phyloP scores from a whole-genome alignment of 164 flowering plant species.

The Tinospora cordifolia region DNA sequence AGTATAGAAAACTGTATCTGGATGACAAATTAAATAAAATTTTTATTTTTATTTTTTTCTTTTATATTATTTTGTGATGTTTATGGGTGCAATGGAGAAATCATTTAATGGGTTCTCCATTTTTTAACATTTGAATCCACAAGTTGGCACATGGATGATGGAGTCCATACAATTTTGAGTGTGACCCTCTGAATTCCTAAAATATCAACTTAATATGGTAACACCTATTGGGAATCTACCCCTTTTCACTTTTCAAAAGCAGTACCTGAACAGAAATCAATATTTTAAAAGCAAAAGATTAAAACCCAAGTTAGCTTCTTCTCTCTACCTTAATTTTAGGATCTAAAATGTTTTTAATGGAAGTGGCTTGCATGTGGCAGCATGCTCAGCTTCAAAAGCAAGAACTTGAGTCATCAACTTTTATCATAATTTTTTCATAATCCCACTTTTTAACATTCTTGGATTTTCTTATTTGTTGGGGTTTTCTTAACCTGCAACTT shows the following conservation, averaged over 20 bases:
- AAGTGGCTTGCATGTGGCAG: constrained; percentile 33
- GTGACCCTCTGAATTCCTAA: constrained; percentile 7
- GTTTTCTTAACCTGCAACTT: background rate
- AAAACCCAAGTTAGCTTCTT: constrained; percentile 3
- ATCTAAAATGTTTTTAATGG: constrained; percentile 20
- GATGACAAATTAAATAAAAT: too few species aligned
- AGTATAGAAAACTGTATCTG: too few species aligned
- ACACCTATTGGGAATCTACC: constrained; percentile 13
- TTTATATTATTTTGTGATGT: background rate
- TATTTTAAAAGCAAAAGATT: constrained; percentile 6
- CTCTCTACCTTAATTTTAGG: constrained; percentile 25
- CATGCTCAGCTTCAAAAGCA: constrained; percentile 17
- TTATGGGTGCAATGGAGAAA: background rate
- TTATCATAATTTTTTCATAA: too few species aligned
- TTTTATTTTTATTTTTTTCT: too few species aligned
- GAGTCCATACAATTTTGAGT: background rate
- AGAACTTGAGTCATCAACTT: constrained; percentile 2
- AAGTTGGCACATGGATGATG: constrained; percentile 27
- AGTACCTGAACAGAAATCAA: constrained; percentile 12
- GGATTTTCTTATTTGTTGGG: constrained; percentile 12
- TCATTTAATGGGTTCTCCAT: background rate
- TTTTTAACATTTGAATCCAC: constrained; percentile 10
- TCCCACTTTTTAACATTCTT: constrained; percentile 9
- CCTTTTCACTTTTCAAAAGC: constrained; percentile 19
- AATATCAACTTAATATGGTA: constrained; percentile 11